Base-by-base conservation (phyloP, 495 filamentous ascomycete species). In the Xylaria nigripes region DNA sequence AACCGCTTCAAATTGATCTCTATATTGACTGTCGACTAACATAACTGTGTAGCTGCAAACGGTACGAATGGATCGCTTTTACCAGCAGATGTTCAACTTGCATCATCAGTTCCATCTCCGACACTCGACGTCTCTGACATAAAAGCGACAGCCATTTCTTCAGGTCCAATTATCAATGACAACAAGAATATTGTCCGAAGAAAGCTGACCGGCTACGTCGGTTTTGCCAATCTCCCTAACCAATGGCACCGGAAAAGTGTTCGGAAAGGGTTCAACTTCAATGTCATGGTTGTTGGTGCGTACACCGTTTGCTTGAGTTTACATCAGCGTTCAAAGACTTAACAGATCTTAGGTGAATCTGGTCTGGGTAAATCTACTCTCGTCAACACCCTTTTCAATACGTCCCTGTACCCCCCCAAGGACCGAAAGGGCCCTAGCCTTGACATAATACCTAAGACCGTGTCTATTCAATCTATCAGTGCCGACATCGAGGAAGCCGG, bases 221-320 rank as follows among this genome's bases (percentile, higher is more conserved):
- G 93, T 51, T 98, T 98, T 70, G 93, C 93, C 69, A 98, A 98
- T 69, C 76, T 98, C 72, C 93, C 93, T 42, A 98, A 98, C 75
- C 93, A 98, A 74, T 98, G 94, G 94, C 93, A 98, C 79, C 90
- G 93, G 72, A 98, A 98, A 86, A 96, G 91, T 81, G 94, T 98
- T 64, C 87, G 93, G 67, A 98, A 98, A 73, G 93, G 93, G 55
- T 98, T 98, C 84, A 98, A 97, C 81, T 98, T 98, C 81, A 98
- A 98, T 68, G 93, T 97, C 55, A 98, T 98, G 93, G 93, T 98
- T 72, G 93, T 98, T 72, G 93, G 93, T 98, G 78, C 56, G 78
- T 80, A 40, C 50, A 51, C 24, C 9, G 30, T 43, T 8, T 41
- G 23, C 6, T 12, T 2, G 8, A 9, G 22, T 57, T 21, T 36